phyloP scores from a whole-genome alignment of 192 early-diverging fungal species.

The Backusella parvicylindrica region DNA sequence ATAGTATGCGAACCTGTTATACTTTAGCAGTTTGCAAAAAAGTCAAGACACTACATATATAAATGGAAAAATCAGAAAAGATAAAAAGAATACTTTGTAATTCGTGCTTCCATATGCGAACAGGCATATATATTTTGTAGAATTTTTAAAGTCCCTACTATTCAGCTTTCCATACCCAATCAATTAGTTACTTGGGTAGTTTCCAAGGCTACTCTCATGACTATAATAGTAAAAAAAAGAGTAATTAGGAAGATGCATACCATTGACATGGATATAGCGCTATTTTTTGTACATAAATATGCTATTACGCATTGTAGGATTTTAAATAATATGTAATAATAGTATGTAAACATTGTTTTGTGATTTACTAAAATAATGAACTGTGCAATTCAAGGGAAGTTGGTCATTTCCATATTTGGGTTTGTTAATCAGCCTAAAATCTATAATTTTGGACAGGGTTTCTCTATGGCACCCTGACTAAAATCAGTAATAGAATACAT shows the following conservation, averaged over 20 bases:
- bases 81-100: not conserved
- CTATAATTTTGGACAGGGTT: not conserved
- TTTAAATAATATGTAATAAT: not conserved
- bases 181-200: not conserved
- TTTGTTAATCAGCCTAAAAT: not conserved
- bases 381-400: not conserved
- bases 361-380: not conserved
- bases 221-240: not conserved
- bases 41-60: not conserved
- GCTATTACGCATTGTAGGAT: not conserved
- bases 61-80: not conserved
- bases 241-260: not conserved
- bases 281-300: not conserved
- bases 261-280: no score
- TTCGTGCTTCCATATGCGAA: not conserved
- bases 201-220: not conserved
- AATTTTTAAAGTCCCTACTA: not conserved
- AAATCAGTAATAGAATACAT: not conserved
- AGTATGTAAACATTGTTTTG: not conserved
- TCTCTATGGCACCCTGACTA: not conserved
- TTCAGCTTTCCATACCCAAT: not conserved
- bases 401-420: not conserved
- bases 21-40: not conserved
- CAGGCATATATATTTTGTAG: not conserved
- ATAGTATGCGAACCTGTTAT: not conserved